Percentiles rank a stretch among this genome's conserved stretches.
These are phyloP conservation scores for Calycina marina DNA, from an alignment of 2,329 filamentous ascomycete genomes.

Conservation along the genomic window DNA sequence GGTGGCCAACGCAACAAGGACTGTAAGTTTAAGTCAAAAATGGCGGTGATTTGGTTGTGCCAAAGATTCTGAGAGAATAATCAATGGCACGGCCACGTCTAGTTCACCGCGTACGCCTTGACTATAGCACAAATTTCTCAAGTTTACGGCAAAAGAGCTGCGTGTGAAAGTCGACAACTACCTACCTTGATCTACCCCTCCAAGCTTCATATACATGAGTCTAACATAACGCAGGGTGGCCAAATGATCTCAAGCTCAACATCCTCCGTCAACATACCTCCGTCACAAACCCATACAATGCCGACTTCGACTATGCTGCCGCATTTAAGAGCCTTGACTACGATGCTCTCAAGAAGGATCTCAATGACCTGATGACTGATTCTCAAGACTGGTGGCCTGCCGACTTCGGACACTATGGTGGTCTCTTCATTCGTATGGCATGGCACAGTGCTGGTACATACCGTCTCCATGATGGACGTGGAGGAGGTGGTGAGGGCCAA, in stretches of 20 bases:
- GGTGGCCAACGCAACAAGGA: constrained; percentile 54
- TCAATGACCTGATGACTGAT: constrained; percentile 57
- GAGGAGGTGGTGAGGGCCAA: constrained; percentile 59
- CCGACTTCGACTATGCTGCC: constrained; percentile 56
- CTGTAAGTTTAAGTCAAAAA: constrained; percentile 32
- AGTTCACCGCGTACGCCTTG: background rate
- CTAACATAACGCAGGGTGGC: constrained; percentile 38
- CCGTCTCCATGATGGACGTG: constrained; percentile 59
- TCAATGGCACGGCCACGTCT: background rate
- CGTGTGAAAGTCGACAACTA: no score
- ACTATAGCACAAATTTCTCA: background rate
- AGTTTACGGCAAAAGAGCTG: background rate
- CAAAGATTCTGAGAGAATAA: background rate
- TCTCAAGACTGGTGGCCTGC: constrained; percentile 74
- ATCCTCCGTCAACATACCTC: constrained; percentile 59
- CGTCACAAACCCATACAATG: constrained; percentile 43
- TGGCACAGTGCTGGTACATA: constrained; percentile 75
- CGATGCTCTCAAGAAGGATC: constrained; percentile 57
- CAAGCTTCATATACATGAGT: background rate
- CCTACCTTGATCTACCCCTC: no score
- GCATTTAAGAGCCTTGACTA: constrained; percentile 64
- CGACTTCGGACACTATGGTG: constrained; percentile 69
- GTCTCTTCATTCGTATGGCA: constrained; percentile 66
- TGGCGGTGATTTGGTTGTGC: no score
- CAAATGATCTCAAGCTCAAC: constrained; percentile 49